phyloP scores from a whole-genome alignment of 1,284 basidiomycete genomes.

The Sporisorium exsertum region DNA sequence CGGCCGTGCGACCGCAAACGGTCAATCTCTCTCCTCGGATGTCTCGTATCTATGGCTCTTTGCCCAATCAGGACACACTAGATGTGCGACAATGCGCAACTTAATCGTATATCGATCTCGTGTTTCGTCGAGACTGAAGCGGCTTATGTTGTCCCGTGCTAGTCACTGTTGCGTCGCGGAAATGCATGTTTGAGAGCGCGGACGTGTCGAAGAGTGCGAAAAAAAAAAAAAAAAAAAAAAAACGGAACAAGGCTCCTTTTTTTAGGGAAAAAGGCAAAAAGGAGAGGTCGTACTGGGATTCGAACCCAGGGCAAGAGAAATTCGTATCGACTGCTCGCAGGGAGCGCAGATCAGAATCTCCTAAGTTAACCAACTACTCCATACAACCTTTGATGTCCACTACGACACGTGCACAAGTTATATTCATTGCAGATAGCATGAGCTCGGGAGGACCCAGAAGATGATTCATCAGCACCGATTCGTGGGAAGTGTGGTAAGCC shows the following conservation, averaged over 20 bases:
- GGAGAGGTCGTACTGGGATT: slow-evolving; percentile 52
- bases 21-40: no score
- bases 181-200: background rate
- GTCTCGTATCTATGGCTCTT: no score
- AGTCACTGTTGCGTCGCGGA: no score
- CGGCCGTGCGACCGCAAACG: no score
- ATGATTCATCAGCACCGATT: slow-evolving; percentile 13
- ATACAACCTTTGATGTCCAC: slow-evolving; percentile 35
- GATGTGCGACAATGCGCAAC: no score
- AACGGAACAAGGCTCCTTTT: background rate
- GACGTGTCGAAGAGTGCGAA: background rate
- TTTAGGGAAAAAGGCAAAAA: no score
- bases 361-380: slow-evolving; percentile 58
- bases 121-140: no score
- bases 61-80: no score
- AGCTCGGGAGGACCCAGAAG: slow-evolving; percentile 9
- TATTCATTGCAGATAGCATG: background rate
- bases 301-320: slow-evolving; percentile 58
- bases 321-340: slow-evolving; percentile 3
- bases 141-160: no score
- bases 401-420: background rate
- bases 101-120: no score
- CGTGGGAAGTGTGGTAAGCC: background rate
- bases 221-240: slow-evolving; percentile 17
- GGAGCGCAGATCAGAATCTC: slow-evolving; percentile 44